Evolutionary conservation across 225 moss, liverwort and hornwort genomes (phyloP).

Genomic region (Climacium dendroides): DNA sequence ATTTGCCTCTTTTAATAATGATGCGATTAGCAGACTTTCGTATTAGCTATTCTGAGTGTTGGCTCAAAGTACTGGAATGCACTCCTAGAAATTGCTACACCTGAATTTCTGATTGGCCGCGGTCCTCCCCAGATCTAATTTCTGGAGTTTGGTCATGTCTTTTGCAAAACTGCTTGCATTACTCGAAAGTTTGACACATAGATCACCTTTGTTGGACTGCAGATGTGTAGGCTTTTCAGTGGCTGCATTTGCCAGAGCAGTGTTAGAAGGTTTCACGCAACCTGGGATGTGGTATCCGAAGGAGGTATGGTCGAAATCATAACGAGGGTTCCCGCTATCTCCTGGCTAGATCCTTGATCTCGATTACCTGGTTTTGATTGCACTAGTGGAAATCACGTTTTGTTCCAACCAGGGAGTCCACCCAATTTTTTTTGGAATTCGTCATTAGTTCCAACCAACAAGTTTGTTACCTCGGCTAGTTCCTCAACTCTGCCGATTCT

Average conservation of each 20-base stretch:
- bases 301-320: conserved; percentile 26
- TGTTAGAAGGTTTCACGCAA: conserved; percentile 64
- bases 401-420: not conserved
- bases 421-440: not conserved
- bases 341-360: not conserved
- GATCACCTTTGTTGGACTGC: not conserved
- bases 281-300: conserved; percentile 86
- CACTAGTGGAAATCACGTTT: not conserved
- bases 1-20: not conserved
- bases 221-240: conserved; percentile 56
- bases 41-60: not conserved
- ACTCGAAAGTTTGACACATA: not conserved
- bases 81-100: not conserved
- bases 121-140: not conserved
- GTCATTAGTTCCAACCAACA: not conserved
- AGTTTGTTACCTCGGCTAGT: not conserved
- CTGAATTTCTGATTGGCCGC: not conserved
- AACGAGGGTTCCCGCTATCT: not conserved
- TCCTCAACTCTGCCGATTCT: not conserved
- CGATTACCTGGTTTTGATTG: not conserved
- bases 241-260: conserved; percentile 71
- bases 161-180: not conserved
- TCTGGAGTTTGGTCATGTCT: not conserved
- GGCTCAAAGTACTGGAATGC: not conserved
- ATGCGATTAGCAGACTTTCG: not conserved